Conservation (phyloP, 2,329 filamentous ascomycete genomes). For the Rhynchosporium agropyri region DNA sequence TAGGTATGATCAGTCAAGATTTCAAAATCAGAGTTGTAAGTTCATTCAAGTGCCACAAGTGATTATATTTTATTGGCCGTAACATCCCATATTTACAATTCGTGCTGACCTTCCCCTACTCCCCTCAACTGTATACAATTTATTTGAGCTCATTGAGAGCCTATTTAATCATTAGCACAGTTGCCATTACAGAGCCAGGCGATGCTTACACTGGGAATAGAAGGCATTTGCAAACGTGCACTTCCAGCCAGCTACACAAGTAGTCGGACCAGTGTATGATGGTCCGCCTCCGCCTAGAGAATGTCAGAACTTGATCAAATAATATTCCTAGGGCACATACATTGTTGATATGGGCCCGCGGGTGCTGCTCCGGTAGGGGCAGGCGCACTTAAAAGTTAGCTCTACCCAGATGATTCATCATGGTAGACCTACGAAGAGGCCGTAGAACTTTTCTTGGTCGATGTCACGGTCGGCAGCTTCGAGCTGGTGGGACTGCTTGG, state of each 20-base stretch:
- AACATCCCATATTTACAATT: conserved; percentile 1
- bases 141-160: neutral
- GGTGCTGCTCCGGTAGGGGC: neutral
- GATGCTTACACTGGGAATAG: conserved; percentile 29
- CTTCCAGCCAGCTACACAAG: conserved; percentile 28
- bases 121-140: neutral
- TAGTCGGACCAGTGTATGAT: conserved; percentile 25
- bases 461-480: conserved; percentile 5
- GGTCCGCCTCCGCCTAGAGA: conserved; percentile 22
- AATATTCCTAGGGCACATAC: neutral
- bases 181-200: neutral
- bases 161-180: neutral
- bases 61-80: neutral
- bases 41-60: neutral
- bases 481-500: conserved; percentile 12
- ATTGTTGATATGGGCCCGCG: conserved; percentile 17
- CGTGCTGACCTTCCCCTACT: neutral
- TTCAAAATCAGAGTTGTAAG: neutral
- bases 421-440: neutral
- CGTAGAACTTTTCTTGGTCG: conserved; percentile 6
- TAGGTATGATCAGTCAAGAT: neutral
- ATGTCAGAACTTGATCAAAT: conserved; percentile 1
- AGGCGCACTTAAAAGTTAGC: conserved; percentile 9
- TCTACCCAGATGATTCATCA: too few relatives aligned
- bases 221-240: conserved; percentile 27